phyloP scores from a whole-genome alignment of 805 yeast genomes.

The Starmerella scarabaei region DNA sequence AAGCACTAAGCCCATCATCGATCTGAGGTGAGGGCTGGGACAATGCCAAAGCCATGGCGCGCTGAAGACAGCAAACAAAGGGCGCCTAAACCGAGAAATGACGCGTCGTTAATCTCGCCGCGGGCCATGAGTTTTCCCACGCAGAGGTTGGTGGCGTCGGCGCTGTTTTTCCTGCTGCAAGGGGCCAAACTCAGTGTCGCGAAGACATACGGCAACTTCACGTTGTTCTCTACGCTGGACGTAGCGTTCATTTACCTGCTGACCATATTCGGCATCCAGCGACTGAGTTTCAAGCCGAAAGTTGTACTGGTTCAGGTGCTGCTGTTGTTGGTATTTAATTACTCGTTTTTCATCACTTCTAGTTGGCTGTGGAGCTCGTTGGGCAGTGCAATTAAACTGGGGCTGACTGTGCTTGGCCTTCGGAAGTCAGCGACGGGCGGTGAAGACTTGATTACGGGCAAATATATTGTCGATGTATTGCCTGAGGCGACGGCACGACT shows the following conservation, averaged over 20 bases:
- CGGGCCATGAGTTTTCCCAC: conserved; percentile 46
- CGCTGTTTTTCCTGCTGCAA: conserved; percentile 62
- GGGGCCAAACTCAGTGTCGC: conserved; percentile 74
- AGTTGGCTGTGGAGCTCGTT: conserved; percentile 26
- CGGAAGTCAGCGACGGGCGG: background rate
- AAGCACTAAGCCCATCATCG: no score
- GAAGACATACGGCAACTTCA: conserved; percentile 35
- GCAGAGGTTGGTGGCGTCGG: conserved; percentile 57
- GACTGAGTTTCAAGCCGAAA: conserved; percentile 51
- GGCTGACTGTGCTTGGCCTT: conserved; percentile 1
- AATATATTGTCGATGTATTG: conserved; percentile 68
- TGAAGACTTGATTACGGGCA: conserved; percentile 37
- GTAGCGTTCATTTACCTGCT: conserved; percentile 55
- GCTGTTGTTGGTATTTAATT: conserved; percentile 37
- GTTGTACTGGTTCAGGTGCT: conserved; percentile 39
- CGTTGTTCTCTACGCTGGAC: conserved; percentile 53
- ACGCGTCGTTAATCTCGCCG: conserved; percentile 42
- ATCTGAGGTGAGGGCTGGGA: no score
- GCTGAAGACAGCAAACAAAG: no score
- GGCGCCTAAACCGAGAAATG: conserved; percentile 11
- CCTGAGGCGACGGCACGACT: conserved; percentile 83
- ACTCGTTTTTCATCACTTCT: conserved; percentile 32
- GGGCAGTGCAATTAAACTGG: conserved; percentile 9
- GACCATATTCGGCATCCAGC: conserved; percentile 65
- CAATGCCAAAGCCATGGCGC: no score